phyloP scores from a whole-genome alignment of 192 early-diverging fungal genomes.

The Oehlia diaphana region DNA sequence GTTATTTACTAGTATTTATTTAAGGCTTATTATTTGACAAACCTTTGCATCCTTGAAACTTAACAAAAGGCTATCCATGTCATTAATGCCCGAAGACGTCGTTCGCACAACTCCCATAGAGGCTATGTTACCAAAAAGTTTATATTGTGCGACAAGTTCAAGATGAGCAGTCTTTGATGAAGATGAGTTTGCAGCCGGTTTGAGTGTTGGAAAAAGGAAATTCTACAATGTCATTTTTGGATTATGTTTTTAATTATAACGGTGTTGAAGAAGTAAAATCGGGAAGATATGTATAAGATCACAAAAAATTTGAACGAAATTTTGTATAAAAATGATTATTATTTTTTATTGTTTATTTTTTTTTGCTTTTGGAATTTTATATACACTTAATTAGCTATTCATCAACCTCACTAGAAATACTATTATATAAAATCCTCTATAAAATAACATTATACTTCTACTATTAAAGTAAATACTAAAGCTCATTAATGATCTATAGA shows the following conservation, averaged over 20 bases:
- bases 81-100: slow-evolving; percentile 59
- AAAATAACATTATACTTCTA: not conserved
- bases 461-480: not conserved
- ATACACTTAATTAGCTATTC: not conserved
- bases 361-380: not conserved
- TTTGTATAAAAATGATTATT: not conserved
- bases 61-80: slow-evolving; percentile 72
- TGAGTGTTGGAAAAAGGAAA: slow-evolving; percentile 36
- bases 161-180: slow-evolving; percentile 51
- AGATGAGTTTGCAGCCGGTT: slow-evolving; percentile 21
- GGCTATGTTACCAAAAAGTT: slow-evolving; percentile 67
- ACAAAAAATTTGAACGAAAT: not conserved
- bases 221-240: slow-evolving; percentile 1
- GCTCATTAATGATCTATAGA: not conserved
- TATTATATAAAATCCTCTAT: not conserved
- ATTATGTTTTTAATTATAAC: slow-evolving; percentile 15
- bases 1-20: not conserved
- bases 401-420: not conserved
- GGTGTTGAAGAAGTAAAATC: not conserved
- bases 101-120: slow-evolving; percentile 73
- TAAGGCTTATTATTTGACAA: slow-evolving; percentile 8
- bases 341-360: not conserved
- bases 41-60: slow-evolving; percentile 87
- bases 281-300: slow-evolving; percentile 5
- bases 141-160: slow-evolving; percentile 63